Evolutionary conservation across 2,329 filamentous ascomycete genomes (phyloP).

Genomic region (Pseudocercospora vitis): DNA sequence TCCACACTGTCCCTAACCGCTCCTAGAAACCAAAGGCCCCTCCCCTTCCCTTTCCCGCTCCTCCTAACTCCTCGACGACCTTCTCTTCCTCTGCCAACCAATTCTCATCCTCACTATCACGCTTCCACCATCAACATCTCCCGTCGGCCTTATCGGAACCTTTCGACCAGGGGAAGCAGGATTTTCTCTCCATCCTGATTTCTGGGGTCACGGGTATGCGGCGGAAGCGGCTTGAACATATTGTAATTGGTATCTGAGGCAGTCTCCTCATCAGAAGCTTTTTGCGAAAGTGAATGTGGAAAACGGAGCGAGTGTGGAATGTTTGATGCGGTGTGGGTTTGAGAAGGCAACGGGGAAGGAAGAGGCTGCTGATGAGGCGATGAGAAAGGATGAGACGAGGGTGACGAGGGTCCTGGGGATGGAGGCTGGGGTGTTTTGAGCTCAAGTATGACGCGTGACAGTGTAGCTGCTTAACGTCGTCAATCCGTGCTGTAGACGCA

Average conservation of each 20-base stretch:
- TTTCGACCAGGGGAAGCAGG: slow-evolving; percentile 26
- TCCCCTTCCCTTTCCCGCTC: slow-evolving; percentile 15
- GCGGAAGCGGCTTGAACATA: slow-evolving; percentile 21
- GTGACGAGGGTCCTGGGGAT: slow-evolving; percentile 19
- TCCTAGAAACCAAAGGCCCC: slow-evolving; percentile 23
- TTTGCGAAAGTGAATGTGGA: slow-evolving; percentile 25
- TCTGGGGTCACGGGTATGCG: slow-evolving; percentile 24
- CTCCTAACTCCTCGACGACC: slow-evolving; percentile 26
- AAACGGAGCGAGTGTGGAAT: slow-evolving; percentile 21
- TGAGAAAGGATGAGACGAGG: slow-evolving; percentile 13
- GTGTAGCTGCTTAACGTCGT: no score
- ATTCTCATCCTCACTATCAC: slow-evolving; percentile 24
- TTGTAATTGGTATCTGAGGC: slow-evolving; percentile 19
- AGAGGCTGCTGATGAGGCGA: slow-evolving; percentile 7
- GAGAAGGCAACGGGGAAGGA: slow-evolving; percentile 14
- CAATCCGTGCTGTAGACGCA: no score
- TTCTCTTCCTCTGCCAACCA: slow-evolving; percentile 21
- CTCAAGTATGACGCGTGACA: no score
- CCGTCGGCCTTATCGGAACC: slow-evolving; percentile 24
- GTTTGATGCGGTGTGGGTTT: slow-evolving; percentile 22
- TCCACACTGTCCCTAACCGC: not conserved
- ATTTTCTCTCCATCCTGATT: slow-evolving; percentile 23
- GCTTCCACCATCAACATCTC: slow-evolving; percentile 6
- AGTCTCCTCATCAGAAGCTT: slow-evolving; percentile 13
- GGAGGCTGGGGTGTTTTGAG: no score